Base-by-base conservation (phyloP, 2,329 filamentous ascomycete species). In the Penicillium palitans region DNA sequence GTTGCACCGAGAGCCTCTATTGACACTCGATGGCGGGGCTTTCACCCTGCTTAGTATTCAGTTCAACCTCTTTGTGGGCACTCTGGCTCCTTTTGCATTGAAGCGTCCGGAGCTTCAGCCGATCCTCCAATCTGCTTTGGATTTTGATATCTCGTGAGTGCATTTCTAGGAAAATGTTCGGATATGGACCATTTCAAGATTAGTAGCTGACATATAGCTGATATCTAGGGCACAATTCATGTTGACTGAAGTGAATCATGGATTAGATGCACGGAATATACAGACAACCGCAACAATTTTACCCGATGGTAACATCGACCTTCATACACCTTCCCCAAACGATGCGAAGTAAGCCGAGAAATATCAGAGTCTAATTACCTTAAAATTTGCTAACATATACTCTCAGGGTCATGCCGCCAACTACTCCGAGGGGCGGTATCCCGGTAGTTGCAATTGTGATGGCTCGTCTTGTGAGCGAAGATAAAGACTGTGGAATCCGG, bases 221-320 rank as follows among this genome's bases (percentile, higher is more conserved):
- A 41, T 41, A 45, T 13, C 5, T 5, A 69, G 62, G 8, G 55
- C 60, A 9, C 68, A 75, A 47, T 79, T 75, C 52, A 67, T 79
- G 66, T 66, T 79, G 2, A 79, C 75, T 0, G 76, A 79, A 54
- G 55, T 77, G 6, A 73, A 73, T 1, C 76, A 77, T 55, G 76
- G 76, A 1, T 64, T 78, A 4, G 76, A 78, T 58, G 74, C 75
- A 2, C 62, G 66, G 2, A 76, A 77, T 33, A 49, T 79, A 5
- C 71, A 78, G 55, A 78, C 76, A 2, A 76, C 68, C 0, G 75
- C 74, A 6, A 76, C 71, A 2, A 55, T 73, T 6, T 60, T 70
- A 2, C 50, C 67, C 3, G 68, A 77, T 54, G 75, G 74, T 0
- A 66, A 61, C 6, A 75, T 75, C 60, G 64, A 70, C 13, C 61